Percentiles rank a stretch among this genome's conserved stretches.
These are phyloP conservation scores for Fusarium sp. DNA, from an alignment of 2,329 filamentous ascomycete genomes.

Conservation along the genomic window DNA sequence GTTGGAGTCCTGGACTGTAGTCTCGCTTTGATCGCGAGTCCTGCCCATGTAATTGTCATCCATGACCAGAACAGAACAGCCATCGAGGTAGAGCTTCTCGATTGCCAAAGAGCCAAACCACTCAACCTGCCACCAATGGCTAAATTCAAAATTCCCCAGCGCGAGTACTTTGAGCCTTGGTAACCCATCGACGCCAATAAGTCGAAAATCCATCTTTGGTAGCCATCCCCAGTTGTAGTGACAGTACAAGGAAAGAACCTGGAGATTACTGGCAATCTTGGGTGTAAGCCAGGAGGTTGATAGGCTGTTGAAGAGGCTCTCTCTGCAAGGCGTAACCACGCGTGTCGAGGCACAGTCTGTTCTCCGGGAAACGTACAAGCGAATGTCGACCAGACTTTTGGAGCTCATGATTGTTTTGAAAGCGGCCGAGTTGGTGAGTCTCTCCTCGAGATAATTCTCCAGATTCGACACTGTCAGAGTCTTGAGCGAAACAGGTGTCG, in stretches of 20 bases:
- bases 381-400: conserved; percentile 4
- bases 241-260: conserved; percentile 53
- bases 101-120: conserved; percentile 55
- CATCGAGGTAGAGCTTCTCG: conserved; percentile 54
- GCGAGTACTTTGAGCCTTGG: conserved; percentile 52
- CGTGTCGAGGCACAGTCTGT: neutral
- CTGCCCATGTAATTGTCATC: neutral
- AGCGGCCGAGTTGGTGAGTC: neutral
- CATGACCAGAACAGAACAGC: conserved; percentile 51
- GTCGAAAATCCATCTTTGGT: conserved; percentile 52
- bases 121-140: conserved; percentile 57
- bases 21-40: neutral
- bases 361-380: neutral
- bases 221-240: conserved; percentile 53
- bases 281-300: conserved; percentile 34
- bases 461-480: conserved; percentile 29
- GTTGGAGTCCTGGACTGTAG: neutral
- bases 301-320: neutral
- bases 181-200: conserved; percentile 39
- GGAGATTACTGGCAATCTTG: conserved; percentile 37
- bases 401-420: conserved; percentile 10
- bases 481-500: neutral
- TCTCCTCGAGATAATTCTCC: conserved; percentile 11
- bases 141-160: conserved; percentile 55
- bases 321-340: neutral